Evolutionary conservation across 352 stramenopile species (phyloP), one percentile per base, ranked within the genome.

Genomic region (Aphanomyces cochlioides): DNA sequence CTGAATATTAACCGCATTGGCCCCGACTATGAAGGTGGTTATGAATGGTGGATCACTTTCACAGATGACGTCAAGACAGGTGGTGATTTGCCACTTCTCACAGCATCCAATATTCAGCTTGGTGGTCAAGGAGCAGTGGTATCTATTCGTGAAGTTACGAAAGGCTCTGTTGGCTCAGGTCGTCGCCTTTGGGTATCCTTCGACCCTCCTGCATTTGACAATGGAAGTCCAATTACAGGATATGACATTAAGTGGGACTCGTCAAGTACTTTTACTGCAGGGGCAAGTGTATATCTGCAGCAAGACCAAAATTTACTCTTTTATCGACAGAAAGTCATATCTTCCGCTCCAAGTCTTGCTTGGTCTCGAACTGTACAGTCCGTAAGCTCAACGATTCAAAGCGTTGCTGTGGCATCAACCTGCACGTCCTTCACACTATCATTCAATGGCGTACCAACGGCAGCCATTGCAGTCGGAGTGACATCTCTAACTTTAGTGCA

Each of bases 131-230:
- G 80, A 0, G 73, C 80, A 15, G 73, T 90, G 0, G 78, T 78
- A 1, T 79, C 77, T 41, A 82, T 75, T 8, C 72, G 74, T 5
- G 83, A 91, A 56, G n/a, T 90, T 1, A 65, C 56, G 0, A 91
- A 90, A 58, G 86, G 86, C 3, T 90, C 85, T 0, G 88, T 88
- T 37, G 84, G 84, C 3, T 81, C 90, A 0, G 85, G 84, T 0
- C 75, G 90, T 41, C 83, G 89, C 67, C 74, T 93, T 8, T 92
- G 84, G 84, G 63, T 93, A 1, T 93, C 83, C 1, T 93, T 89
- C 41, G 79, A 91, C 38, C 81, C 83, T 13, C 83, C 85, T 2
- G 57, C 63, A 65, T 83, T 73, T 0, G 82, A 93, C 72, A 86
- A 86, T 47, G 85, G 85, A 28, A 85, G 73, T 65, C 82, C 83